A percentile compares a stretch with the other conserved stretches of the same genome.
These are phyloP conservation scores for Niebla homalea DNA, from an alignment of 495 filamentous ascomycete genomes.

Conservation along the genomic window DNA sequence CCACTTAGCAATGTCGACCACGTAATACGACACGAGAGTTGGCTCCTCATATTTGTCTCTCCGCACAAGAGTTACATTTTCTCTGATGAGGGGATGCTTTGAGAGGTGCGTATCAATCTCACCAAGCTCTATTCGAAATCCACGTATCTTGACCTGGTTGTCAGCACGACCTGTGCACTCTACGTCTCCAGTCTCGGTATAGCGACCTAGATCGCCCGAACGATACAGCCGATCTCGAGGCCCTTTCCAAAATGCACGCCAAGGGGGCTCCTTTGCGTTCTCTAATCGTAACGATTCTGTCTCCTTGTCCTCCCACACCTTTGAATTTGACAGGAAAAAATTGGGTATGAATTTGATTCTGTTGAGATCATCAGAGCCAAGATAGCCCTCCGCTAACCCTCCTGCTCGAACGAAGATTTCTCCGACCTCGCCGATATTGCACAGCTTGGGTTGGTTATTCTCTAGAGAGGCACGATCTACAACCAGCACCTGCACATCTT, in stretches of 20 bases:
- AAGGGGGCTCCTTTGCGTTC: slow-evolving; percentile 42
- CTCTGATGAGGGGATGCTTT: slow-evolving; percentile 63
- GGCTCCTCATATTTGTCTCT: slow-evolving; percentile 86
- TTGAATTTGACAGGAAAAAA: slow-evolving; percentile 65
- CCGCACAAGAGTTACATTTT: slow-evolving; percentile 77
- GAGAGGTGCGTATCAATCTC: slow-evolving; percentile 9
- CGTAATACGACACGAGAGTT: slow-evolving; percentile 79
- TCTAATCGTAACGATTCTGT: slow-evolving; percentile 26
- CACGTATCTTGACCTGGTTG: slow-evolving; percentile 47
- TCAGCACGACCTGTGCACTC: slow-evolving; percentile 59
- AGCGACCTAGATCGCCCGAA: slow-evolving; percentile 50
- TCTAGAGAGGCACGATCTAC: slow-evolving; percentile 60
- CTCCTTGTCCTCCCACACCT: slow-evolving; percentile 57
- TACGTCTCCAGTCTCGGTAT: slow-evolving; percentile 22
- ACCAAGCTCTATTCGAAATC: slow-evolving; percentile 3
- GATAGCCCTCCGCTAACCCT: slow-evolving; percentile 80
- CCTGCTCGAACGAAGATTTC: slow-evolving; percentile 83
- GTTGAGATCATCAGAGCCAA: slow-evolving; percentile 56
- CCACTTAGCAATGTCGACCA: slow-evolving; percentile 69
- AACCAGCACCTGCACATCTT: slow-evolving; percentile 84
- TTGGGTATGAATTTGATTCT: slow-evolving; percentile 73
- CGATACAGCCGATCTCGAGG: slow-evolving; percentile 79
- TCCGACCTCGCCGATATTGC: slow-evolving; percentile 36
- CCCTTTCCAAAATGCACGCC: slow-evolving; percentile 70
- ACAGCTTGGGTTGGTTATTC: slow-evolving; percentile 30